A percentile compares a stretch with the other conserved stretches of the same genome.
phyloP scores from a whole-genome alignment of 345 rosid genomes.

The Viola odorata region DNA sequence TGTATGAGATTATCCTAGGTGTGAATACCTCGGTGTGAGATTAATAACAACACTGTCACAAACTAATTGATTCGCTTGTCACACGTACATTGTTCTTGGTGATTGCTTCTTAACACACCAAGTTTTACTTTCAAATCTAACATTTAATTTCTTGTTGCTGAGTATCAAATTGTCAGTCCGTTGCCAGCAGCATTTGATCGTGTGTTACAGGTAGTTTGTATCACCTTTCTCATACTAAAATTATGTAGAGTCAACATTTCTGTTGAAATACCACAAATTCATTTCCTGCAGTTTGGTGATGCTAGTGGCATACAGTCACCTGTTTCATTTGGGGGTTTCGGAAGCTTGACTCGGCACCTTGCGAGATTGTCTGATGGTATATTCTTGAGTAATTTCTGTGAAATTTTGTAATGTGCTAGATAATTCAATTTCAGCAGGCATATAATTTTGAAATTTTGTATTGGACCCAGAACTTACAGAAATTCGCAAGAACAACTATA shows the following conservation, averaged over 20 bases:
- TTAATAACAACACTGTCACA: too few relatives aligned
- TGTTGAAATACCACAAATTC: constrained; percentile 9
- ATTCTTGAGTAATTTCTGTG: not conserved
- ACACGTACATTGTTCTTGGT: too few relatives aligned
- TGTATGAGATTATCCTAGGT: too few relatives aligned
- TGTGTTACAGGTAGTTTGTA: constrained; percentile 65
- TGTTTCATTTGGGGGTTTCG: constrained; percentile 97
- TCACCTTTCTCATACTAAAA: not conserved
- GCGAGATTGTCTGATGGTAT: constrained; percentile 80
- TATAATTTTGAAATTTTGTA: too few relatives aligned
- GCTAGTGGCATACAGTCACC: constrained; percentile 99
- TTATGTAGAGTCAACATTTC: constrained; percentile 1
- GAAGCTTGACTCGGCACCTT: constrained; percentile 93
- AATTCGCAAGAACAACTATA: too few relatives aligned
- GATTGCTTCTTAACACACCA: too few relatives aligned
- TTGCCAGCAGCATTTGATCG: constrained; percentile 87
- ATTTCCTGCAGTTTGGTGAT: constrained; percentile 82
- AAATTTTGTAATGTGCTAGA: constrained; percentile 1
- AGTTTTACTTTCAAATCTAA: constrained; percentile 21
- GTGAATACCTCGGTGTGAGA: too few relatives aligned
- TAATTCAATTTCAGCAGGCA: too few relatives aligned
- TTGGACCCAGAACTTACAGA: too few relatives aligned
- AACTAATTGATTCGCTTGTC: too few relatives aligned
- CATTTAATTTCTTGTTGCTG: constrained; percentile 32
- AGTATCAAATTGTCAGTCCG: constrained; percentile 58